Evolutionary conservation across 2,329 filamentous ascomycete genomes (phyloP).

Genomic region (Curvularia eragrostidis): DNA sequence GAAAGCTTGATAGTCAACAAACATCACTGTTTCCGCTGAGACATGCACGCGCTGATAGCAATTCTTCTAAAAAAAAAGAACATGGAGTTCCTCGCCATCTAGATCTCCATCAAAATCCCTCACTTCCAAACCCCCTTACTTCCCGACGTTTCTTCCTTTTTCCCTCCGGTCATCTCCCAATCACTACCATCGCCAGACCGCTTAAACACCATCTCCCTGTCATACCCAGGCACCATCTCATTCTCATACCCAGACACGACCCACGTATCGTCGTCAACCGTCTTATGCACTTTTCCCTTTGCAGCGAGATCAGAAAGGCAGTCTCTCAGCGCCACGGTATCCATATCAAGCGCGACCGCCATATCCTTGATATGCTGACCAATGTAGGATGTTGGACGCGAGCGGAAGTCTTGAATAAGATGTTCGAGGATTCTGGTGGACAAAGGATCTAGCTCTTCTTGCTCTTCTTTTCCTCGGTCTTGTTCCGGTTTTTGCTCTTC

Average conservation of each 20-base stretch:
- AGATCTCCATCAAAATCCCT: too few species aligned
- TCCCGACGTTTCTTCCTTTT: too few species aligned
- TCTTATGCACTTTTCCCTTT: conserved; percentile 22
- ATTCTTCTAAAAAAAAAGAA: too few species aligned
- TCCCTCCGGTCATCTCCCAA: too few species aligned
- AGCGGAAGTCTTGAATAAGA: conserved; percentile 21
- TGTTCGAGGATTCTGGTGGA: conserved; percentile 17
- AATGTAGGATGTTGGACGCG: conserved; percentile 28
- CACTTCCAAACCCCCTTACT: too few species aligned
- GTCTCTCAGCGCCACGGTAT: not conserved
- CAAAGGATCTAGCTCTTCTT: not conserved
- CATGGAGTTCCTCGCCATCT: too few species aligned
- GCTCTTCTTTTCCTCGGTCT: not conserved
- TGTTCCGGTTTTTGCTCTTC: not conserved
- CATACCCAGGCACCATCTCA: not conserved
- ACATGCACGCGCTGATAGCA: too few species aligned
- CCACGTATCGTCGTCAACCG: conserved; percentile 25
- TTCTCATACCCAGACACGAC: conserved; percentile 16
- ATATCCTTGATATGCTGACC: conserved; percentile 19
- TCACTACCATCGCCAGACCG: too few species aligned
- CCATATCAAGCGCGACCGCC: conserved; percentile 11
- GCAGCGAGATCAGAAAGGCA: conserved; percentile 13
- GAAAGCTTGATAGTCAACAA: not conserved
- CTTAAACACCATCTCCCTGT: too few species aligned
- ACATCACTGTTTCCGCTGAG: not conserved